These are phyloP conservation scores for Septoria linicola DNA, from an alignment of 2,329 filamentous ascomycete species.

Conservation along the genomic window DNA sequence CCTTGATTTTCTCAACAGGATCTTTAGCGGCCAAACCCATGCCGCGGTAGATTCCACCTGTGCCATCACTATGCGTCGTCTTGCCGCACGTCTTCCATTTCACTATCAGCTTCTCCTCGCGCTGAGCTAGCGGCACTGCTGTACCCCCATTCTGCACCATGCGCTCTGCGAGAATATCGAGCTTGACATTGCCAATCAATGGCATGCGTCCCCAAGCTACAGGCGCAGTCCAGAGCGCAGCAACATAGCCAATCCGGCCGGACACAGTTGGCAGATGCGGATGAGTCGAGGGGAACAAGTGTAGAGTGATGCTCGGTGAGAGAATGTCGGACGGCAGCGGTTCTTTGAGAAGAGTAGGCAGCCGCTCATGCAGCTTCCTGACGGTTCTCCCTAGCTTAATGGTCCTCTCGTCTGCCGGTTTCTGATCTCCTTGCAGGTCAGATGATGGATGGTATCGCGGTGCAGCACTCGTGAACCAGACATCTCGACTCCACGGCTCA, in stretches of 20 bases:
- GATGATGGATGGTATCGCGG: slow-evolving; percentile 27
- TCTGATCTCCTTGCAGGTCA: slow-evolving; percentile 33
- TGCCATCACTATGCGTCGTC: slow-evolving; percentile 45
- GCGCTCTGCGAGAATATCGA: slow-evolving; percentile 85
- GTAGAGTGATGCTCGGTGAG: slow-evolving; percentile 60
- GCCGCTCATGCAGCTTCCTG: slow-evolving; percentile 59
- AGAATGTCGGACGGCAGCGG: slow-evolving; percentile 63
- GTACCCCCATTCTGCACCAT: slow-evolving; percentile 64
- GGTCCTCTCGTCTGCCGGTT: slow-evolving; percentile 58
- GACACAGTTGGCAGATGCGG: slow-evolving; percentile 89
- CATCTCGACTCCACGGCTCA: slow-evolving; percentile 35
- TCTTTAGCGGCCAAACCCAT: slow-evolving; percentile 41
- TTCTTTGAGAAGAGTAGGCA: slow-evolving; percentile 60
- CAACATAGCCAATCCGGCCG: slow-evolving; percentile 84
- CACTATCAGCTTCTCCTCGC: slow-evolving; percentile 80
- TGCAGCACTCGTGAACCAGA: slow-evolving; percentile 47
- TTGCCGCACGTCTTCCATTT: slow-evolving; percentile 75
- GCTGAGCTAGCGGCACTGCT: slow-evolving; percentile 38
- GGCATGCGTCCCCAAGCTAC: slow-evolving; percentile 94
- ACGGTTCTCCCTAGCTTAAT: slow-evolving; percentile 64
- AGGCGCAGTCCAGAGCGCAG: slow-evolving; percentile 92
- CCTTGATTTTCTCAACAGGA: slow-evolving; percentile 55
- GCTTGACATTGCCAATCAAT: slow-evolving; percentile 81
- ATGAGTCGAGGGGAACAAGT: slow-evolving; percentile 71
- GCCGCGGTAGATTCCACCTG: slow-evolving; percentile 47